Evolutionary conservation across 2,329 filamentous ascomycete species (phyloP), one percentile per base, ranked within the genome.

Genomic region (Zalaria sp.): DNA sequence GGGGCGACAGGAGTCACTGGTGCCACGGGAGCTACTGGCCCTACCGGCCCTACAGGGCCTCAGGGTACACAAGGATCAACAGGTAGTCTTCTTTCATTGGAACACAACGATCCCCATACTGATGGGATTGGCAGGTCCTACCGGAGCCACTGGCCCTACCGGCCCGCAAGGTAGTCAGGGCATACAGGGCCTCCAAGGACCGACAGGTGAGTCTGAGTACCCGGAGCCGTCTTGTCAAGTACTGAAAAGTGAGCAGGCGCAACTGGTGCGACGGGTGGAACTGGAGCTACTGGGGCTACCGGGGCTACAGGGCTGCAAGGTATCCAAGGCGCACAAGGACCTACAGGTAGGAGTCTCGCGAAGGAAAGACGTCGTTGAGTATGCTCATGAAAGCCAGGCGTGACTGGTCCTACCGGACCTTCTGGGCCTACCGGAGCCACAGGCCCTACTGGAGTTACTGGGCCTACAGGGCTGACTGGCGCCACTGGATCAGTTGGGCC

Each of bases 271-370:
- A 45, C 37, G 9, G 46, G 45, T 27, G 35, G 40, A n/a, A 37
- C 45, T 44, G 53, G 35, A 42, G 47, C 9, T 43, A 46, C 27
- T 40, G 18, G 18, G 18, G 18, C 18, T 18, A 18, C 18, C 18
- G 46, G 10, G 47, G 43, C 35, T 42, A 49, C 29, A 42, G 53
- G 41, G 41, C 46, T 18, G 3, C 38, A 11, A 9, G 45, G 45
- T 18, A 26, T 9, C 32, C 31, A 18, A 27, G 39, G 39, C 34
- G 29, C 25, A 10, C n/a, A 32, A 11, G 43, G 43, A 29, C 26
- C 25, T 5, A 43, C 25, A 18, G 44, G 44, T 37, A 34, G 18
- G 18, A 18, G 18, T 18, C 18, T 18, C 18, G 18, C 18, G 18
- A 18, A 18, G 18, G 18, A 18, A 18, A 18, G 18, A 18, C 18